Evolutionary conservation across 495 filamentous ascomycete genomes (phyloP).

Genomic region (Xylaria longipes): DNA sequence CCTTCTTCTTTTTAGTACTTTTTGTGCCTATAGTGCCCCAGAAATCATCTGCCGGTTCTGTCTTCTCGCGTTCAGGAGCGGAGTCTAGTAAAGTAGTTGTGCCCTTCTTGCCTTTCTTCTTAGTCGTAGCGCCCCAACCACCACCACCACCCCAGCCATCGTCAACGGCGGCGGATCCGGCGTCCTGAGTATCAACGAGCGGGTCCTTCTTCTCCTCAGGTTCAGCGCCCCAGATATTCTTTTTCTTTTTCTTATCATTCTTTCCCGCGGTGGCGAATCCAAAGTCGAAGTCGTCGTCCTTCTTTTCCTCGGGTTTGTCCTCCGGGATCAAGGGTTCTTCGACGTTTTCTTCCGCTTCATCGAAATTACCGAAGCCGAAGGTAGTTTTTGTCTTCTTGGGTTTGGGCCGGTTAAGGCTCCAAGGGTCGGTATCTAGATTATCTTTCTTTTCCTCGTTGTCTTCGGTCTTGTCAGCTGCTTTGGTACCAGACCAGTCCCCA

Average conservation of each 20-base stretch:
- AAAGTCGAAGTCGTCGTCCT: conserved; percentile 42
- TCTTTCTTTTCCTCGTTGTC: conserved; percentile 34
- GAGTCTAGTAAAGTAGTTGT: conserved; percentile 30
- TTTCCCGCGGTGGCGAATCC: conserved; percentile 39
- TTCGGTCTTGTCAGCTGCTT: conserved; percentile 30
- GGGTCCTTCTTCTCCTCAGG: conserved; percentile 39
- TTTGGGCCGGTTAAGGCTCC: conserved; percentile 48
- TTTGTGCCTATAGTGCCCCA: conserved; percentile 33
- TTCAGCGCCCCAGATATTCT: conserved; percentile 39
- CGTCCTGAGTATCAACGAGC: conserved; percentile 28
- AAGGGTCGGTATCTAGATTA: conserved; percentile 42
- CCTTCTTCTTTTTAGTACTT: conserved; percentile 37
- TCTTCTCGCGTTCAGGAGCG: conserved; percentile 23
- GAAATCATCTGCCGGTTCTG: conserved; percentile 24
- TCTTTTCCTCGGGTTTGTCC: conserved; percentile 37
- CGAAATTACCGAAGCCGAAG: conserved; percentile 47
- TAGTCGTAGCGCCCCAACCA: conserved; percentile 39
- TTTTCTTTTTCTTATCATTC: conserved; percentile 51
- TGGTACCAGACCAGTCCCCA: conserved; percentile 43
- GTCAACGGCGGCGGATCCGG: conserved; percentile 27
- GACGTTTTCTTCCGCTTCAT: conserved; percentile 41
- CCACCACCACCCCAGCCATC: conserved; percentile 40
- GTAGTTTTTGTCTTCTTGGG: conserved; percentile 48
- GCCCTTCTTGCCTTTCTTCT: conserved; percentile 47
- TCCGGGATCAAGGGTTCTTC: conserved; percentile 31